Evolutionary conservation across 768 basidiomycete genomes (phyloP).

Genomic region (Lactarius deliciosus): DNA sequence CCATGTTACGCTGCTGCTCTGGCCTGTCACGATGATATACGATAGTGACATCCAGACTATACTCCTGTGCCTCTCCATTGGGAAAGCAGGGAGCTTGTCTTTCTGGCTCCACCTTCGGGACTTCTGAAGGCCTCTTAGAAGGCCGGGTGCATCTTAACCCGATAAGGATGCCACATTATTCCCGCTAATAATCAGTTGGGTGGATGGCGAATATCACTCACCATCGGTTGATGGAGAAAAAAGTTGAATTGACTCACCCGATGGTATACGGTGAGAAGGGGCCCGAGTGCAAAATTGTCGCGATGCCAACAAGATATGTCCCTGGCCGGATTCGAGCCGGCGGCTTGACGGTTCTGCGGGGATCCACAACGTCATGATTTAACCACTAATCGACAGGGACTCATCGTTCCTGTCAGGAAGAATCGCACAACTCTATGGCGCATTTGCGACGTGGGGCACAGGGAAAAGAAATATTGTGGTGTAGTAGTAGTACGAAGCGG

Average conservation of each 20-base stretch:
- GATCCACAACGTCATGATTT: slow-evolving; percentile 29
- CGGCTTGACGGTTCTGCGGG: slow-evolving; percentile 23
- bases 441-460: too few relatives aligned
- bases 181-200: neutral
- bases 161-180: neutral
- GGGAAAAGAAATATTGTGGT: neutral
- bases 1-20: neutral
- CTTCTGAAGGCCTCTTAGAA: neutral
- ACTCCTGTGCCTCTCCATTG: too few relatives aligned
- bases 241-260: neutral
- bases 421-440: neutral
- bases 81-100: neutral
- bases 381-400: slow-evolving; percentile 29
- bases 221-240: neutral
- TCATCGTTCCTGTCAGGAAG: neutral
- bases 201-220: neutral
- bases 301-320: slow-evolving; percentile 3
- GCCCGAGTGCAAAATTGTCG: neutral
- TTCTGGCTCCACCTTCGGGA: neutral
- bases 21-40: neutral
- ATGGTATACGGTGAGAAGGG: neutral
- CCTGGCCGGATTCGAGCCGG: slow-evolving; percentile 27
- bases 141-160: neutral
- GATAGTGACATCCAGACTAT: neutral
- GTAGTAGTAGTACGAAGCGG: neutral